These are phyloP conservation scores for Monosporascus sp. DNA, from an alignment of 2,329 filamentous ascomycete species.

Conservation along the genomic window DNA sequence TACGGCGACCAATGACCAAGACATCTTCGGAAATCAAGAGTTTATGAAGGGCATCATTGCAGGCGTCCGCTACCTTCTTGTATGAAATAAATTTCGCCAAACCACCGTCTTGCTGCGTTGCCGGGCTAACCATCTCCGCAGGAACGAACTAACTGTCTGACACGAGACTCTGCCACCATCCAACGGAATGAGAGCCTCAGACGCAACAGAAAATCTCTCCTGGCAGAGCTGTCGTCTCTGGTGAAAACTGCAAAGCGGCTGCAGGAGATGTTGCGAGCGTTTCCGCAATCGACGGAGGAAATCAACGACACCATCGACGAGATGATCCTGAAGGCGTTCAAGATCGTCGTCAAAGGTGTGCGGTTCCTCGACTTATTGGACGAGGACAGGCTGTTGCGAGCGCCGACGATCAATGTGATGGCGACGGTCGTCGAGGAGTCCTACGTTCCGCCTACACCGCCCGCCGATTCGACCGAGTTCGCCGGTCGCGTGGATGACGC, in stretches of 20 bases:
- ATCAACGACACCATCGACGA: slow-evolving; percentile 80
- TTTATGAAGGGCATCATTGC: slow-evolving; percentile 93
- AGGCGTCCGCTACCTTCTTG: slow-evolving; percentile 82
- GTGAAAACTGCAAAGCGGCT: slow-evolving; percentile 85
- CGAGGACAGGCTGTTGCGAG: slow-evolving; percentile 49
- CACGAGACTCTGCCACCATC: slow-evolving; percentile 71
- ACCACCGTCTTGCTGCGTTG: slow-evolving; percentile 3
- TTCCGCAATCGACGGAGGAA: slow-evolving; percentile 44
- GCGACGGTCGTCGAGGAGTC: slow-evolving; percentile 55
- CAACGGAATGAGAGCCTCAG: slow-evolving; percentile 71
- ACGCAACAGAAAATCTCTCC: slow-evolving; percentile 75
- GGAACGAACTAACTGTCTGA: slow-evolving; percentile 86
- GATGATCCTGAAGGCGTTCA: slow-evolving; percentile 90
- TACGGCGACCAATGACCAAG: slow-evolving; percentile 67
- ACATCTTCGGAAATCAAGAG: slow-evolving; percentile 84
- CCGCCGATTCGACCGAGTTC: slow-evolving; percentile 51
- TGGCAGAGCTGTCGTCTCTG: slow-evolving; percentile 83
- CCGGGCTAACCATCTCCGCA: slow-evolving; percentile 30
- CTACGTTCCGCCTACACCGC: slow-evolving; percentile 57
- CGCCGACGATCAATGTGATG: slow-evolving; percentile 53
- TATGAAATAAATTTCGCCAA: slow-evolving; percentile 34
- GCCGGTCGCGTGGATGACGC: slow-evolving; percentile 30
- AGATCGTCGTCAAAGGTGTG: slow-evolving; percentile 86
- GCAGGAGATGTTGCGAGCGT: slow-evolving; percentile 63
- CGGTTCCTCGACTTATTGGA: slow-evolving; percentile 84